A percentile compares a stretch with the other conserved stretches of the same genome.
Evolutionary conservation across 164 flowering plant genomes (phyloP).

Genomic region (Saururus chinensis): DNA sequence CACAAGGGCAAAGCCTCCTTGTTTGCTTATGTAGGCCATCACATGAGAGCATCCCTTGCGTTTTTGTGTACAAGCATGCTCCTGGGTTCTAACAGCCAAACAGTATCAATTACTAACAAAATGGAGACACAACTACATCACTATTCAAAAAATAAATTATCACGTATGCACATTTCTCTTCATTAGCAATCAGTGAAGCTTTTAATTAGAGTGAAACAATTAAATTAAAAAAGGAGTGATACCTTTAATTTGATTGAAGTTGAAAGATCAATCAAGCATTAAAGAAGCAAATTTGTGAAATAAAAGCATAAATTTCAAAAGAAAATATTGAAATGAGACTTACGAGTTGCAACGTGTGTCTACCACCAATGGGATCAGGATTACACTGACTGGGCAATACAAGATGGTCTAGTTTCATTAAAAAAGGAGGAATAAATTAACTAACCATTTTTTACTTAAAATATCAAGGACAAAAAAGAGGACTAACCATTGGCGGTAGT

Average conservation of each 20-base stretch:
- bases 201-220: too few relatives aligned
- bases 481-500: not conserved
- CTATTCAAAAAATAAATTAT: too few relatives aligned
- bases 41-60: slow-evolving; percentile 60
- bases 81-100: slow-evolving; percentile 60
- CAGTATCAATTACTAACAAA: not conserved
- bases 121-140: not conserved
- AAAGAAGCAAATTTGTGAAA: not conserved
- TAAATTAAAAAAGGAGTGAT: not conserved
- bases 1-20: slow-evolving; percentile 90
- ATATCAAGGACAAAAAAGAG: not conserved
- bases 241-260: not conserved
- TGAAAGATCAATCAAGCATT: not conserved
- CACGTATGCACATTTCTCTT: not conserved
- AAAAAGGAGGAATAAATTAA: not conserved
- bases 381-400: too few relatives aligned
- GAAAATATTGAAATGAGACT: not conserved
- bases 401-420: too few relatives aligned
- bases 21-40: slow-evolving; percentile 84
- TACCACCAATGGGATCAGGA: too few relatives aligned
- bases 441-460: not conserved
- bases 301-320: not conserved
- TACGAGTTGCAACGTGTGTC: not conserved
- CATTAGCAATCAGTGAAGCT: not conserved
- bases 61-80: slow-evolving; percentile 69